Base-by-base conservation (phyloP, 805 yeast species). In the Zygosaccharomyces bisporus region DNA sequence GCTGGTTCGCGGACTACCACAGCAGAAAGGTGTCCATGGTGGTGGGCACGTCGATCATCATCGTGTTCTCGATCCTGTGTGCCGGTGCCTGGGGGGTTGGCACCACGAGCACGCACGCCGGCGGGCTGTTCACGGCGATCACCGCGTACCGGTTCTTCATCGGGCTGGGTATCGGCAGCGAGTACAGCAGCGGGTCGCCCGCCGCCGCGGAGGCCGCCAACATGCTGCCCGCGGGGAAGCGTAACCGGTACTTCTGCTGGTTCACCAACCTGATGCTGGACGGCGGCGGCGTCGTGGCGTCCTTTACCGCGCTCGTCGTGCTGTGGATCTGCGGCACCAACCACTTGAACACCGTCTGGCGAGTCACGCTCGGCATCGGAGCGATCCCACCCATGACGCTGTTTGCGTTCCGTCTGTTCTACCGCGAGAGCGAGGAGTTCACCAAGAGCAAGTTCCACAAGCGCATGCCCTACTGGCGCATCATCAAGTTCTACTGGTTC, bases 151-250 rank as follows among this genome's bases (percentile, higher is more conserved):
- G 98, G 65, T 86, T 86, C 65, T 82, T 90, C 67, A 69, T 90
- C 41, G 98, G 98, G 68, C 72, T 87, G 52, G 95, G 90, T 57
- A 86, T 91, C 55, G 98, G 98, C 56, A 90, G 95, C 39, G 98
- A 90, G 68, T 90, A 90, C 61, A 96, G 96, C 37, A 83, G 95
- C 10, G 90, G 96, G 35, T 83, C 95, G 6, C 91, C 90, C 14
- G 95, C 95, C 29, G 87, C 95, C 54, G 89, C 96, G 21, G 97
- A 90, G 66, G 93, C 95, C 31, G 80, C 95, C 36, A 81, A 85
- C 45, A 68, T 78, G 50, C 70, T 89, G 55, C 86, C 90, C 13
- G 74, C 79, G n/a, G 95, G 95, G 46, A 74, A 76, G 48, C 83
- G 97, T 71, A 88, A 90, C 69, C 76, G 96, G 63, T 89, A 84